Evolutionary conservation across 176 grass and related monocot genomes (phyloP).

Genomic region (Bonia amplexicaulis): DNA sequence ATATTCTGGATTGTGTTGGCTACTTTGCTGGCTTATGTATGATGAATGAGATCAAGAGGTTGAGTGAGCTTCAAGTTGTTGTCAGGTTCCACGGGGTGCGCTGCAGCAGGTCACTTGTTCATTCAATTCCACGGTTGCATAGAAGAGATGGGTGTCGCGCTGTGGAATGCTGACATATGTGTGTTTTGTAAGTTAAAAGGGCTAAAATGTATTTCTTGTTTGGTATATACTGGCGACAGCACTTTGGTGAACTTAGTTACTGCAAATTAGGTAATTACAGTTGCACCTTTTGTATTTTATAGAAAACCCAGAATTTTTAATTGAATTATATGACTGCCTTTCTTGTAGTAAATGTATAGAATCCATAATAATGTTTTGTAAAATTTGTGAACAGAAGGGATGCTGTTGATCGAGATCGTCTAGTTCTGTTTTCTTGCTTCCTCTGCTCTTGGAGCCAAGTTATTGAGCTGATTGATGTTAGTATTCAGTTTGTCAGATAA

Average conservation of each 20-base stretch:
- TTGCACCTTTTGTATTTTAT: conserved; percentile 64
- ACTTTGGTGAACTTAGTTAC: conserved; percentile 58
- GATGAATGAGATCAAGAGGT: conserved; percentile 31
- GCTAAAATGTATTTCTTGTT: conserved; percentile 73
- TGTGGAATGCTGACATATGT: conserved; percentile 33
- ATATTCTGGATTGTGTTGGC: conserved; percentile 50
- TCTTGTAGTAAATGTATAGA: conserved; percentile 30
- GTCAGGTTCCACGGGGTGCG: conserved; percentile 29
- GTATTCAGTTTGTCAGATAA: background rate
- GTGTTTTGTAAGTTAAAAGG: conserved; percentile 47
- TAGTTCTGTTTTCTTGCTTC: background rate
- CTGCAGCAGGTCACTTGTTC: conserved; percentile 28
- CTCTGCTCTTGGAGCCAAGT: background rate
- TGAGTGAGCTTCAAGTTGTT: conserved; percentile 22
- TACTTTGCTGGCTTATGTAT: conserved; percentile 55
- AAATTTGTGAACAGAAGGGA: conserved; percentile 18
- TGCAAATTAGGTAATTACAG: conserved; percentile 57
- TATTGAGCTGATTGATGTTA: background rate
- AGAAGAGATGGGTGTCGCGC: conserved; percentile 18
- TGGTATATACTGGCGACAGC: conserved; percentile 54
- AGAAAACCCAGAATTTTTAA: conserved; percentile 38
- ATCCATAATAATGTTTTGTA: conserved; percentile 21
- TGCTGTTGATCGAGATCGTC: conserved; percentile 5
- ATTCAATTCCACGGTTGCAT: conserved; percentile 35
- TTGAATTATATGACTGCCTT: conserved; percentile 36